These are phyloP conservation scores for Acer saccharum DNA, from an alignment of 345 rosid species.

Conservation along the genomic window DNA sequence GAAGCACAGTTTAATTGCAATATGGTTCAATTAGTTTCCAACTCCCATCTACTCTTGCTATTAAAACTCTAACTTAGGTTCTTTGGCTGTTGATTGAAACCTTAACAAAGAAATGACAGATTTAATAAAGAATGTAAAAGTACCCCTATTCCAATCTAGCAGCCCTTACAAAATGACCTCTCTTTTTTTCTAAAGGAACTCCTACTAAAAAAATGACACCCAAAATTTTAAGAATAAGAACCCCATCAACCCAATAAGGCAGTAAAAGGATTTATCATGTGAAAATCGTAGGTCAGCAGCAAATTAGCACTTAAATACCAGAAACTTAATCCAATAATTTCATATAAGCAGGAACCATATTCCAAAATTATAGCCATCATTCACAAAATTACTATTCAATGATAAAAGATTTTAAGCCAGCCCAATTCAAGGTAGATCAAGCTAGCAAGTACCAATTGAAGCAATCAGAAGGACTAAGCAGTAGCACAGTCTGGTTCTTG, in stretches of 20 bases:
- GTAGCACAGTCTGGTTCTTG: no score
- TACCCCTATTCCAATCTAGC: background rate
- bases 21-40: background rate
- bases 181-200: background rate
- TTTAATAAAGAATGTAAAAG: background rate
- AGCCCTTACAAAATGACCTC: background rate
- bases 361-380: background rate
- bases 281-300: background rate
- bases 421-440: no score
- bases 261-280: no score
- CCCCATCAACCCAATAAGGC: background rate
- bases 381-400: background rate
- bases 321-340: background rate
- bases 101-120: background rate
- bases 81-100: background rate
- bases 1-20: constrained; percentile 6
- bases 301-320: background rate
- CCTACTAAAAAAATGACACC: background rate
- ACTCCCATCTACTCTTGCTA: background rate
- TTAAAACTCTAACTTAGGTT: background rate
- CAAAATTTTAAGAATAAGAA: background rate
- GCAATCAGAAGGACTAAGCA: no score
- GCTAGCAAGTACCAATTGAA: no score
- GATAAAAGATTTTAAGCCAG: no score
- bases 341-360: background rate